Conservation (phyloP, 2,329 filamentous ascomycete genomes). For the Pseudocercospora musae region DNA sequence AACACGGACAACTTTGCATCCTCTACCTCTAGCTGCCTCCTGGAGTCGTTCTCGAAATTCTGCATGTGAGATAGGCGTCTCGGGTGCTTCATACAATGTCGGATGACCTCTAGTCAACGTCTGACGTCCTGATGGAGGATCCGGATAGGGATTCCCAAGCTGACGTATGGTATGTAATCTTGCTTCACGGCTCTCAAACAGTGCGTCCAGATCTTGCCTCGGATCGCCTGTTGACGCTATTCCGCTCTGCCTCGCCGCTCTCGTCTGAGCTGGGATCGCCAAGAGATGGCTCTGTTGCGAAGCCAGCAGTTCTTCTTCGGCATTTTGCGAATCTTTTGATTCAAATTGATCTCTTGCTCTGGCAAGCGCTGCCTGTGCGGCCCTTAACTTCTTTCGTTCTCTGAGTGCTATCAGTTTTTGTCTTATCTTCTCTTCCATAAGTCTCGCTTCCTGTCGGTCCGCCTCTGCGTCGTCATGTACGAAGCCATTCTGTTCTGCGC, state of each 20-base stretch:
- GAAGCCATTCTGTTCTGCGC: slow-evolving; percentile 19
- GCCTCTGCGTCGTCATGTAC: slow-evolving; percentile 1
- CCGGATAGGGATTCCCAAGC: slow-evolving; percentile 30
- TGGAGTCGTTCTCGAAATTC: slow-evolving; percentile 27
- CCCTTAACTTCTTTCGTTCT: background rate
- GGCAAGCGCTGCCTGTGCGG: background rate
- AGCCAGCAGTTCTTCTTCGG: background rate
- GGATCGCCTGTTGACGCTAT: slow-evolving; percentile 6
- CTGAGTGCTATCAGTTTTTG: background rate
- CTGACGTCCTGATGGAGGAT: slow-evolving; percentile 6
- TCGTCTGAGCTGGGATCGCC: background rate
- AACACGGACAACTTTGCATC: slow-evolving; percentile 19
- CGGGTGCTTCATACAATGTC: slow-evolving; percentile 17
- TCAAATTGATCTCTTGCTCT: background rate
- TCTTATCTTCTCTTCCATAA: background rate
- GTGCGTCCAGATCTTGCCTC: slow-evolving; percentile 22
- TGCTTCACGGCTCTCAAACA: slow-evolving; percentile 23
- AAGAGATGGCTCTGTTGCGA: background rate
- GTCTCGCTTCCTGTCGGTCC: background rate
- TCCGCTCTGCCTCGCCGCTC: background rate
- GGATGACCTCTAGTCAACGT: slow-evolving; percentile 3
- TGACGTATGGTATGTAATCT: slow-evolving; percentile 23
- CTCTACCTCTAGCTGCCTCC: slow-evolving; percentile 10
- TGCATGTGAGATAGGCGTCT: slow-evolving; percentile 24
- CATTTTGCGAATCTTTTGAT: background rate